A percentile compares a stretch with the other conserved stretches of the same genome.
Conservation (phyloP, 208 protist species). For the Phytomonas serpens region DNA sequence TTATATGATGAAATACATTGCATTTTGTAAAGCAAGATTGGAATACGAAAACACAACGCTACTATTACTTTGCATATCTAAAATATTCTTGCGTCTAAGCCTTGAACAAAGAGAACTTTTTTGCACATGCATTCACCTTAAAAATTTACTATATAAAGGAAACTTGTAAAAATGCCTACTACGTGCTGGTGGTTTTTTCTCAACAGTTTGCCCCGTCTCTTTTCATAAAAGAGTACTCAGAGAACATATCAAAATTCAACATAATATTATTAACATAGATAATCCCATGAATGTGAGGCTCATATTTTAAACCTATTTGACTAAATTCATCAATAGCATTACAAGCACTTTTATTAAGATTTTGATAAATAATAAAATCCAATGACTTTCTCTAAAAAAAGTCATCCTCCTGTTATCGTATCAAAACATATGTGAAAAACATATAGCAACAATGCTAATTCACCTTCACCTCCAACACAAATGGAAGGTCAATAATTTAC, state of each 20-base stretch:
- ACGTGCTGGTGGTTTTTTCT: background rate
- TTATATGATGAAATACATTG: background rate
- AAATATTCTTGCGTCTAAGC: background rate
- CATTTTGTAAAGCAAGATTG: background rate
- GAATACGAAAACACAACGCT: background rate
- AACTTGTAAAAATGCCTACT: background rate
- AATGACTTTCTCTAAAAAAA: no score
- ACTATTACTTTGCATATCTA: background rate
- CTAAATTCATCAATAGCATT: no score
- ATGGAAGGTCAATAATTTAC: background rate
- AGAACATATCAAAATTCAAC: no score
- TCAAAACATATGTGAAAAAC: background rate
- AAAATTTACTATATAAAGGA: background rate
- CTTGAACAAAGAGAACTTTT: background rate
- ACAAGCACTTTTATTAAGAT: no score
- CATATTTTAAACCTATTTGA: no score
- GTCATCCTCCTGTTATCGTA: background rate
- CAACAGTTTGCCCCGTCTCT: background rate
- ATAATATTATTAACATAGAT: no score
- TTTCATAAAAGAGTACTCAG: no score
- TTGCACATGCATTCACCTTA: background rate
- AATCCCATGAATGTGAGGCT: no score
- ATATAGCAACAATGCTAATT: background rate
- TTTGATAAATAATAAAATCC: no score
- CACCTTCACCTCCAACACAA: background rate